Conservation (phyloP, 306 rosid species). For the Urtica urens region DNA sequence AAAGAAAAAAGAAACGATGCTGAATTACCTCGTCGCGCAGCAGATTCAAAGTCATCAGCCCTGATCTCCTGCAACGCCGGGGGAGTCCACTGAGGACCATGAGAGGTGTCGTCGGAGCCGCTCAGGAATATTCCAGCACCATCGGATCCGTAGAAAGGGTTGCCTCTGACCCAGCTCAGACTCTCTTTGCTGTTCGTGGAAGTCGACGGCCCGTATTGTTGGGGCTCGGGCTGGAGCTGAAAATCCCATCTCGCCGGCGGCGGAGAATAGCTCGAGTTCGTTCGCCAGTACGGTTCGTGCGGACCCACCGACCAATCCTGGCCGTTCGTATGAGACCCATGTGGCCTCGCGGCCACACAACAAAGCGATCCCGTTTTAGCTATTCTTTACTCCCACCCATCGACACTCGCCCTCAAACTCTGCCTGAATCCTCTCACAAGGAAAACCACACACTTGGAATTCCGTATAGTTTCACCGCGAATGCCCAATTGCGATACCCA, state of each 20-base stretch:
- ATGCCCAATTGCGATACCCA: too few species aligned
- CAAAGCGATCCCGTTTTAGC: conserved; percentile 99
- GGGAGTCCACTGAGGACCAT: conserved; percentile 67
- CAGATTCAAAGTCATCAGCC: conserved; percentile 49
- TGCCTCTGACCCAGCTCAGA: conserved; percentile 63
- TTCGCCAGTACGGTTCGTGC: conserved; percentile 81
- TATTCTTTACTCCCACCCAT: conserved; percentile 46
- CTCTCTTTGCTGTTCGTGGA: conserved; percentile 61
- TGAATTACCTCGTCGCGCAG: conserved; percentile 45
- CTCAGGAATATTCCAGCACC: conserved; percentile 53
- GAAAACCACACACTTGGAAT: too few species aligned
- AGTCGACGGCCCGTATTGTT: conserved; percentile 51
- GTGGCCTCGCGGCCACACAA: conserved; percentile 99
- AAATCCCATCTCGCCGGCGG: conserved; percentile 81
- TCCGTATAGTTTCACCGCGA: too few species aligned
- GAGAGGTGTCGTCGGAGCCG: conserved; percentile 75
- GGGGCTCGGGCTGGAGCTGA: conserved; percentile 60
- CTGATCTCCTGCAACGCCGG: conserved; percentile 83
- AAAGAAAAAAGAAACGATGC: not conserved
- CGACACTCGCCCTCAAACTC: too few species aligned
- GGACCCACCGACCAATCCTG: conserved; percentile 93
- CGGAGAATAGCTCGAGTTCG: conserved; percentile 78
- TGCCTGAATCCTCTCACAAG: too few species aligned
- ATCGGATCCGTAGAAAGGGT: conserved; percentile 66
- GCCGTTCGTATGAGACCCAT: conserved; percentile 74